Base-by-base conservation (phyloP, 1,284 basidiomycete genomes). In the Ganoderma lucidum region DNA sequence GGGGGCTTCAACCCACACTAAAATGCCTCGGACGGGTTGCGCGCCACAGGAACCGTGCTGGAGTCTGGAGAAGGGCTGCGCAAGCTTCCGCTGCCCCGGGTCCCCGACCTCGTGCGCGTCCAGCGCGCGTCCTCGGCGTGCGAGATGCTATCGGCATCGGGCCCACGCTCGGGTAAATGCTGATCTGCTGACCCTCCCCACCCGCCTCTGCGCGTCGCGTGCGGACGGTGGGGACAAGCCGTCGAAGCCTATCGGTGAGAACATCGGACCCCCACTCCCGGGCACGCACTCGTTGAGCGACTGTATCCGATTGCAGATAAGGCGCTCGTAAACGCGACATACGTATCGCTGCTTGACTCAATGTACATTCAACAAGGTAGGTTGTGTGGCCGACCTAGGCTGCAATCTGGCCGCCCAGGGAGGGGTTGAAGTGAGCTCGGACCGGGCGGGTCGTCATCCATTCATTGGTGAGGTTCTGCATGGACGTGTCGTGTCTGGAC, bases 161-260 rank as follows among this genome's bases (percentile, higher is more conserved):
- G 53, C 15, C 19, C 66, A 64, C 64, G 37, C 23, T 63, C 30
- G 28, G 37, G 39, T 61, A 61, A 61, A 39, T 15, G 30, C 12
- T 64, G 68, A 45, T 59, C 71, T 68, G 71, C 66, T 72, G 71
- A 72, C 68, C n/a, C 48, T 12, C 23, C 10, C 10, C 19, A 28
- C 23, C 48, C 48, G 23, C 35, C 59, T 45, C 6, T 6, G 64
- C 32, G 48, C 42, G 64, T 53, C 62, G 62, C 51, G 39, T 55
- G 63, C 6, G 44, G n/a, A 17, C 35, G 51, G 48, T 39, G 48
- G 48, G 48, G 60, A 42, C 61, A 51, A 41, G 65, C 65, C 64
- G 51, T 30, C 67, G 65, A 70, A 72, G 71, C 69, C 71, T 72
- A 72, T 72, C 69, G 71, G 71, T 70, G 71, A 59, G 71, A 72